Evolutionary conservation across 2,329 filamentous ascomycete genomes (phyloP), one percentile per base, ranked within the genome.

Genomic region (Zalaria obscura): DNA sequence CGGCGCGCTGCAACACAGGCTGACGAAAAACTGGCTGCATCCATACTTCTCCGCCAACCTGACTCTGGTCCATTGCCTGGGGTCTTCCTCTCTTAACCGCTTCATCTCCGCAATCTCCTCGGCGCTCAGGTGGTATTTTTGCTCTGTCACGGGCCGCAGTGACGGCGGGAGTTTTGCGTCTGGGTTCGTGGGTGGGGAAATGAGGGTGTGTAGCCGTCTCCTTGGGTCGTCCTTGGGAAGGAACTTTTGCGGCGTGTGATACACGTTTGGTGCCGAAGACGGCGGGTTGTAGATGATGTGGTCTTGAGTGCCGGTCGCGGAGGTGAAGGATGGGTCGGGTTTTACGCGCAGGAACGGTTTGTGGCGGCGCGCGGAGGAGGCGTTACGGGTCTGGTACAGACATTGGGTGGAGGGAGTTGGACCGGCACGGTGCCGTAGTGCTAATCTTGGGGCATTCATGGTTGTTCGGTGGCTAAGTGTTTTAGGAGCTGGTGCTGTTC

Each of bases 201-300:
- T 43, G 3, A 48, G 36, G 5, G 58, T 47, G 50, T 68, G 67
- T 27, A 76, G 56, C 35, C 56, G 52, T 47, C 67, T 61, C 42
- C 77, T 67, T 25, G 66, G 63, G 59, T 82, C 78, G 47, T 67
- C 63, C 41, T 64, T 55, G 4, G 78, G 78, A 5, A 82, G 66
- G 55, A 82, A 82, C 48, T 78, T 76, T 27, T 67, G 60, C 2
- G 78, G 78, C 2, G 78, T 82, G 54, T 78, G 73, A 52, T 76
- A 77, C 25, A 76, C 69, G 46, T 68, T 76, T 5, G 78, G 76
- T 5, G 73, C 69, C 27, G 74, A 73, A 5, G 76, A 75, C 1
- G 78, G 78, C 31, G 78, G 78, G 50, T 81, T 81, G 67, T 75
- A 76, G 55, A 81, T 68, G 54, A 78, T 76, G 52, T 73, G 69